Percentiles rank a stretch among this genome's conserved stretches.
These are phyloP conservation scores for Boletus pseudopeckii DNA, from an alignment of 768 basidiomycete genomes.

Conservation along the genomic window DNA sequence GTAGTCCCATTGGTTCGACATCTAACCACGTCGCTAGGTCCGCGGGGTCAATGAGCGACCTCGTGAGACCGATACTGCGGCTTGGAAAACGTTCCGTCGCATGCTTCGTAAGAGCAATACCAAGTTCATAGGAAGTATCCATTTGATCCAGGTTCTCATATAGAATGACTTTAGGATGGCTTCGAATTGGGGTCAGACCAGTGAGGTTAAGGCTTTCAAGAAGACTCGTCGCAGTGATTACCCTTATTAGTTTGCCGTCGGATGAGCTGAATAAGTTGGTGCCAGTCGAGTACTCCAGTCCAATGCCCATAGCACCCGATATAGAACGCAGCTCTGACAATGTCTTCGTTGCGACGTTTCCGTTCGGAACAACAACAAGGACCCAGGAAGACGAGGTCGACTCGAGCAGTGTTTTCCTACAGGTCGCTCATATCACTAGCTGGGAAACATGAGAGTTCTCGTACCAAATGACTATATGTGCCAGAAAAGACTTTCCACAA, in stretches of 20 bases:
- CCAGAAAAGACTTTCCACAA: conserved; percentile 77
- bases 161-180: conserved; percentile 61
- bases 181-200: conserved; percentile 22
- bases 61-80: conserved; percentile 74
- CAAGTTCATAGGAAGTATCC: conserved; percentile 77
- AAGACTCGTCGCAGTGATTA: conserved; percentile 54
- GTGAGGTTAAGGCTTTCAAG: conserved; percentile 40
- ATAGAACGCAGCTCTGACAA: conserved; percentile 48
- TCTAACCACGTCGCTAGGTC: conserved; percentile 84
- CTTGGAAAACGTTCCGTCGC: conserved; percentile 58
- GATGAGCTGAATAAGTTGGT: conserved; percentile 35
- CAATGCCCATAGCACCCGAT: conserved; percentile 38
- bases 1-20: conserved; percentile 58
- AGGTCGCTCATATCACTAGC: conserved; percentile 11
- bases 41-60: conserved; percentile 74
- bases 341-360: conserved; percentile 53
- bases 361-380: conserved; percentile 61
- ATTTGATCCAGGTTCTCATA: conserved; percentile 86
- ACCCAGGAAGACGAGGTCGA: conserved; percentile 47
- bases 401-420: conserved; percentile 54
- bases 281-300: conserved; percentile 32
- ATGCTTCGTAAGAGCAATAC: conserved; percentile 66
- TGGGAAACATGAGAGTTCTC: conserved; percentile 23
- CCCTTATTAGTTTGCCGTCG: conserved; percentile 45
- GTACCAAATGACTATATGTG: conserved; percentile 70